Base-by-base conservation (phyloP, 2,329 filamentous ascomycete genomes). In the Colletotrichum sublineola region DNA sequence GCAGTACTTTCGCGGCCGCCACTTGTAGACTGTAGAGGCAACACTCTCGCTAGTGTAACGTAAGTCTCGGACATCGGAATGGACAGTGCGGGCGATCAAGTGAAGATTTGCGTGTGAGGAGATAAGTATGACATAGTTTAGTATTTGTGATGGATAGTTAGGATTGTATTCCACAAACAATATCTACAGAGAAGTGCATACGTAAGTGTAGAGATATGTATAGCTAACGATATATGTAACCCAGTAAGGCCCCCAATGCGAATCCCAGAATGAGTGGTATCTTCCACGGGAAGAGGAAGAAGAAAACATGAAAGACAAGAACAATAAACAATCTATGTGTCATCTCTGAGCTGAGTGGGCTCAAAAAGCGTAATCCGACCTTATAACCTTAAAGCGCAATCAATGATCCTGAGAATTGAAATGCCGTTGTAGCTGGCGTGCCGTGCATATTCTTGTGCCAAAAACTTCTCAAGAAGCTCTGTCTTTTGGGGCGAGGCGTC, bases 111-210 rank as follows among this genome's bases (percentile, higher is more conserved):
- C 14, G 3, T 42, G 14, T 42, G 14, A 12, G 36, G 6, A 63
- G 20, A 29, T 24, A 20, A 5, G 33, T 9, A 24, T 52, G 20
- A 36, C 31, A n/a, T 63, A 15, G 36, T 52, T 42, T 24, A 24
- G n/a, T 52, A n/a, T 63, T 3, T 53, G 24, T 31, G 2, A 62
- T 63, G 20, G n/a, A 52, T 44, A 57, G 52, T 14, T 42, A 5
- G 36, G 42, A 15, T 15, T 3, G 38, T 40, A 33, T 53, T 48
- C 33, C 46, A 53, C 33, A 53, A 42, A 20, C 2, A 52, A 42
- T 69, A 69, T 58, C 36, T 50, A 69, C 67, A 69, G 9, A 66
- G 62, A 66, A 69, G 42, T 64, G 20, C 64, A 58, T 52, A 46
- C 33, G 31, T 52, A 44, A 55, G 44, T 15, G 53, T 36, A 69